Evolutionary conservation across 2,329 filamentous ascomycete genomes (phyloP), one percentile per base, ranked within the genome.

Genomic region (Plenodomus lindquistii): DNA sequence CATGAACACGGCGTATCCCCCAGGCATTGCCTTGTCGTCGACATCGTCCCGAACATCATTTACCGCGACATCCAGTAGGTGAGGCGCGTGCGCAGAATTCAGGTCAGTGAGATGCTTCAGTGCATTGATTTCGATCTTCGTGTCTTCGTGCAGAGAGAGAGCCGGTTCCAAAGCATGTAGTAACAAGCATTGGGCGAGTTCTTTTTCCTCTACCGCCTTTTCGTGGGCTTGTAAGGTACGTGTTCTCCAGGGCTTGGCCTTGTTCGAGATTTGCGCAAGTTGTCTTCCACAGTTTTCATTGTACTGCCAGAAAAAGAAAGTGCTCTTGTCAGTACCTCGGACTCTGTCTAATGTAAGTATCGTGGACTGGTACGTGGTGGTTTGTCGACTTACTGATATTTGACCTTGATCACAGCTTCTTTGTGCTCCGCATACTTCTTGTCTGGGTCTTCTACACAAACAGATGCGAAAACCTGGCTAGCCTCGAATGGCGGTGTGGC

Each of bases 1-100:
- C 4, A 49, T 50, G 36, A 48, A 51, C 5, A 17, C 18, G 4
- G 46, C 17, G 35, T 46, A 54, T 17, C 55, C 52, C 5, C 47
- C 47, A 17, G 29, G 22, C 39, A 58, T 56, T n/a, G 22, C 52
- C 2, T 38, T 1, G 1, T 31, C 11, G 34, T 52, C 37, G 2
- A 42, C 17, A 13, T 45, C 43, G 19, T 24, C 11, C 11, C 31
- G 15, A n/a, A 48, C 24, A 18, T 24, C 36, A 20, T 18, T 38
- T 3, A 1, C 4, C 9, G 19, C 16, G 16, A 20, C 34, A 39
- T 22, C 22, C 16, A 52, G 37, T 8, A 52, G 41, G n/a, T 37
- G 37, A 34, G 49, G 52, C 13, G 45, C 22, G 24, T 40, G 13
- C 8, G 20, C 22, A 36, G 42, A 49, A 13, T 44, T 20, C 5